Conservation (phyloP, 2,329 filamentous ascomycete species). For the Nectriaceae sp. region DNA sequence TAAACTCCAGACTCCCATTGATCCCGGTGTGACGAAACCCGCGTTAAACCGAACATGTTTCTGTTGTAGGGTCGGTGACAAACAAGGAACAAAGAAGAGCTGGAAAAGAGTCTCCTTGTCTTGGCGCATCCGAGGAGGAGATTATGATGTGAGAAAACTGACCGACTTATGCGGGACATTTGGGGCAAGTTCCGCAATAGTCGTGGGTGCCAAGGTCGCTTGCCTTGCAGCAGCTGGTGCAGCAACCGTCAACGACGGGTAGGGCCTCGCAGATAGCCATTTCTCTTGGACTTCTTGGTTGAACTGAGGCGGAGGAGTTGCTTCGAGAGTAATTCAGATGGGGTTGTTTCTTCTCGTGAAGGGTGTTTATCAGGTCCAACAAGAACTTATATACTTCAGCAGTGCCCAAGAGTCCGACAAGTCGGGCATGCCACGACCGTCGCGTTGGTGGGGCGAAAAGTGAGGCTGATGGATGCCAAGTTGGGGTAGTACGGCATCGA, state of each 20-base stretch:
- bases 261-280: conserved; percentile 22
- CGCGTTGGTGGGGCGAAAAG: conserved; percentile 19
- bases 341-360: background rate
- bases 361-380: background rate
- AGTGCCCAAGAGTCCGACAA: conserved; percentile 12
- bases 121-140: too few relatives aligned
- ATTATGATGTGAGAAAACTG: background rate
- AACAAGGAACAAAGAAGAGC: too few relatives aligned
- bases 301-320: conserved; percentile 9
- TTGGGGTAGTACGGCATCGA: conserved; percentile 8
- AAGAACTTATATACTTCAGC: conserved; percentile 24
- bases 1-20: too few relatives aligned
- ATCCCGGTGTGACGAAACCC: too few relatives aligned
- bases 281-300: conserved; percentile 2
- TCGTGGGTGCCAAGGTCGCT: conserved; percentile 35
- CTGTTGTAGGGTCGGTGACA: too few relatives aligned
- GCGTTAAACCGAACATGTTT: too few relatives aligned
- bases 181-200: conserved; percentile 34
- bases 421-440: conserved; percentile 16
- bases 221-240: conserved; percentile 33
- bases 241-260: conserved; percentile 26
- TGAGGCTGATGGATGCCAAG: conserved; percentile 23
- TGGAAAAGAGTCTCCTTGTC: too few relatives aligned
- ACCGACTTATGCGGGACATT: conserved; percentile 22
- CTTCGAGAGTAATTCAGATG: too few relatives aligned